These are phyloP conservation scores for Chlorella sp. DNA, from an alignment of 139 green algal genomes.

Conservation along the genomic window DNA sequence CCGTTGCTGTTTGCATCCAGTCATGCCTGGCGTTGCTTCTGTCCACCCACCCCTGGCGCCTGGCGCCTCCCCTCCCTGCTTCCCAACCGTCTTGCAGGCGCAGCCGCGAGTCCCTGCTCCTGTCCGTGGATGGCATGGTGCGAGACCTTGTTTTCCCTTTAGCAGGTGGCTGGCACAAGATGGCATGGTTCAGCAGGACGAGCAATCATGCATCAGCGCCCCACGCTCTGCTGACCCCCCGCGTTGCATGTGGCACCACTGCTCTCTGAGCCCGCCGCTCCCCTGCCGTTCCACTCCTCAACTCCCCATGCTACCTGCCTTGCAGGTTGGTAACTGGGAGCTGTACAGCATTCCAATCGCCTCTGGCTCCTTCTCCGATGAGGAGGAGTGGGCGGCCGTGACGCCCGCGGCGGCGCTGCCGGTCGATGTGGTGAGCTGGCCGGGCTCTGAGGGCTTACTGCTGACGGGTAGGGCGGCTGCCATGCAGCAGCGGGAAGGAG, in stretches of 20 bases:
- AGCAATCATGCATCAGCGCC: too few species aligned
- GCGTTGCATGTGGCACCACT: too few species aligned
- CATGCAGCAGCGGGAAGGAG: background rate
- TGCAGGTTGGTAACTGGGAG: conserved; percentile 4
- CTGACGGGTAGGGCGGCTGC: background rate
- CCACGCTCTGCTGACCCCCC: too few species aligned
- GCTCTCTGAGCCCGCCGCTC: too few species aligned
- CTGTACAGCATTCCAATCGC: background rate
- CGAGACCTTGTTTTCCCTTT: too few species aligned
- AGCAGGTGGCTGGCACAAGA: too few species aligned
- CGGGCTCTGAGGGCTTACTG: too few species aligned
- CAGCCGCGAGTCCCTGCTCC: background rate
- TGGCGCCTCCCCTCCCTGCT: background rate
- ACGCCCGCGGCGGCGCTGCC: background rate
- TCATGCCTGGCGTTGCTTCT: background rate
- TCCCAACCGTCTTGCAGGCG: background rate
- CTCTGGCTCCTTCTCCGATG: background rate
- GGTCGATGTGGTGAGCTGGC: background rate
- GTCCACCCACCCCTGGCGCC: background rate
- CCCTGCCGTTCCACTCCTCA: too few species aligned
- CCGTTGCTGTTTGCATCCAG: too few species aligned
- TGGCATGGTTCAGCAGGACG: too few species aligned
- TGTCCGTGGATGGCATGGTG: conserved; percentile 8
- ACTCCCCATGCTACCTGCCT: too few species aligned
- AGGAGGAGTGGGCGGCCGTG: background rate